A percentile compares a stretch with the other conserved stretches of the same genome.
Evolutionary conservation across 2,329 filamentous ascomycete species (phyloP).

Genomic region (Rhynchosporium graminicola): DNA sequence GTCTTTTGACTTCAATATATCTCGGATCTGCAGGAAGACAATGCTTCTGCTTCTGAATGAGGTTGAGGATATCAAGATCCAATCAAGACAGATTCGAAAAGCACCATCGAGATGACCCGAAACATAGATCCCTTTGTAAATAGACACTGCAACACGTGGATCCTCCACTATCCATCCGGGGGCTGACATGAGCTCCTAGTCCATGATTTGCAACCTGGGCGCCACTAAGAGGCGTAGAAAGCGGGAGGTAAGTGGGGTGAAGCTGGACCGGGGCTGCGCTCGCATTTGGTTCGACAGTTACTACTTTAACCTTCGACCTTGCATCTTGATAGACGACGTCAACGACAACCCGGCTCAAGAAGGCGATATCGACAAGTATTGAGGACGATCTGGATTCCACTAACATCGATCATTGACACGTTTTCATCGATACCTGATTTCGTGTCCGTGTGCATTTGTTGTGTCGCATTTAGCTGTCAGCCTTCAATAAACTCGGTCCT

Average conservation of each 20-base stretch:
- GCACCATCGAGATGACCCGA: slow-evolving; percentile 15
- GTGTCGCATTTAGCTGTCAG: slow-evolving; percentile 17
- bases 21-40: neutral
- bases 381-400: neutral
- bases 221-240: slow-evolving; percentile 4
- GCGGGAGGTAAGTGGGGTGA: slow-evolving; percentile 19
- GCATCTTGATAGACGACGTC: slow-evolving; percentile 14
- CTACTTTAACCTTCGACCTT: slow-evolving; percentile 20
- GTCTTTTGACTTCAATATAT: neutral
- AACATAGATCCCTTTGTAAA: neutral
- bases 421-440: slow-evolving; percentile 8
- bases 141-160: neutral
- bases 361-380: neutral
- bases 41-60: neutral
- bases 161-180: neutral
- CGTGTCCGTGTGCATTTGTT: slow-evolving; percentile 7
- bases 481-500: slow-evolving; percentile 7
- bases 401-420: neutral
- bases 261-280: neutral
- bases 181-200: slow-evolving; percentile 1
- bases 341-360: slow-evolving; percentile 9
- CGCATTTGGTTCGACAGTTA: neutral
- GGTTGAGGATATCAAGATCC: neutral
- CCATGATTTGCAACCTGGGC: neutral
- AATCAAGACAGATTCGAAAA: slow-evolving; percentile 9